These are phyloP conservation scores for Penicillium pancosmium DNA, from an alignment of 495 filamentous ascomycete genomes.

Conservation along the genomic window DNA sequence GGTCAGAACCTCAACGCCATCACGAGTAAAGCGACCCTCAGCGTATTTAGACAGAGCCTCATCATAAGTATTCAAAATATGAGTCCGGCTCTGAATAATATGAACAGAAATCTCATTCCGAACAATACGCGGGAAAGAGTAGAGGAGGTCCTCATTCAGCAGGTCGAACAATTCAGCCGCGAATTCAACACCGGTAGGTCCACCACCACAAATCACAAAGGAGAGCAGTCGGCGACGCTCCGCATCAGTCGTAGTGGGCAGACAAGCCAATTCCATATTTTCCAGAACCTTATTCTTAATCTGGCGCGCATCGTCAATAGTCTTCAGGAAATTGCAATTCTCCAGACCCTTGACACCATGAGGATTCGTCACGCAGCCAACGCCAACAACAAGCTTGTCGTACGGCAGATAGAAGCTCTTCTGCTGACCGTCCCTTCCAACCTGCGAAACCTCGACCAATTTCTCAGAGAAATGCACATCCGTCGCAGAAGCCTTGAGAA, in stretches of 20 bases:
- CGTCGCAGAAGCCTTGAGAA: constrained; percentile 80
- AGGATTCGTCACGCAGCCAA: constrained; percentile 90
- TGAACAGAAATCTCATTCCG: constrained; percentile 98
- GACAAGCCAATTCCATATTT: constrained; percentile 89
- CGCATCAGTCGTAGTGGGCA: constrained; percentile 88
- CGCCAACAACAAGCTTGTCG: constrained; percentile 95
- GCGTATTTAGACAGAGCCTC: constrained; percentile 91
- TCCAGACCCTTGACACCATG: constrained; percentile 97
- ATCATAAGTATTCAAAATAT: constrained; percentile 98
- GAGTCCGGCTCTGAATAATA: constrained; percentile 87
- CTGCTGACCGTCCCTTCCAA: constrained; percentile 67
- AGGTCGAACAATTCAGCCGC: constrained; percentile 95
- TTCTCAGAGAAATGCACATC: constrained; percentile 90
- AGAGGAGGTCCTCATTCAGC: constrained; percentile 89
- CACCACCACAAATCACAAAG: constrained; percentile 93
- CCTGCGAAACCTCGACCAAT: constrained; percentile 82
- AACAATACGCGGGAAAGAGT: constrained; percentile 83
- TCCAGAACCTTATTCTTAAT: constrained; percentile 91
- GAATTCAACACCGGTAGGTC: constrained; percentile 96
- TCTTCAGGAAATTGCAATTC: constrained; percentile 91
- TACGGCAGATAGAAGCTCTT: constrained; percentile 93
- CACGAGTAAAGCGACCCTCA: constrained; percentile 82
- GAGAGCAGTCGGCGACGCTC: constrained; percentile 86
- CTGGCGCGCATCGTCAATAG: constrained; percentile 83
- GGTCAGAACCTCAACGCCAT: constrained; percentile 86